Evolutionary conservation across 2,329 filamentous ascomycete genomes (phyloP).

Genomic region (Penicillium sp.): DNA sequence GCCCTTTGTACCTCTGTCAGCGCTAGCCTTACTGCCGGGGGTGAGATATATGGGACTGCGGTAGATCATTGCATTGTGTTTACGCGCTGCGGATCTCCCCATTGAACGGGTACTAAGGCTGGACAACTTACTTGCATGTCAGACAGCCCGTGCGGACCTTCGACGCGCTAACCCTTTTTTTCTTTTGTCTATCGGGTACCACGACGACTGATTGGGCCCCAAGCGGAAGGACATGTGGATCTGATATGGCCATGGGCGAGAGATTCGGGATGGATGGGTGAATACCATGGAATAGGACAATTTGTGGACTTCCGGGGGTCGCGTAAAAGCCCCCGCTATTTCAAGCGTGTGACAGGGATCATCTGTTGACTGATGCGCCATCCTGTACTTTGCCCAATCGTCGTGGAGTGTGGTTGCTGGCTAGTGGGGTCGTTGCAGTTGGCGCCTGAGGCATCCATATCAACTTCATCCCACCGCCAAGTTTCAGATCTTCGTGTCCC

Average conservation of each 20-base stretch:
- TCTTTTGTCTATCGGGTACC: not conserved
- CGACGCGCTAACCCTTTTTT: not conserved
- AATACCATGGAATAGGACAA: not conserved
- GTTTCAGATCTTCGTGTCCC: not conserved
- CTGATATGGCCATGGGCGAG: not conserved
- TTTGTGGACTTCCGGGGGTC: not conserved
- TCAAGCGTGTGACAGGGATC: not conserved
- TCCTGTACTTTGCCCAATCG: not conserved
- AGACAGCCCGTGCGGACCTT: slow-evolving; percentile 9
- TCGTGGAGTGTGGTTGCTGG: not conserved
- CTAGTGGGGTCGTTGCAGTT: not conserved
- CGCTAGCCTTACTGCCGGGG: not conserved
- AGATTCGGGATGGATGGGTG: not conserved
- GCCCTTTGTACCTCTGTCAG: not conserved
- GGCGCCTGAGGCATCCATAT: not conserved
- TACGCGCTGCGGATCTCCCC: not conserved
- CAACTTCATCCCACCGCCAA: not conserved
- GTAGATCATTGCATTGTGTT: not conserved
- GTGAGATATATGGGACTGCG: not conserved
- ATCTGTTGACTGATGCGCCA: not conserved
- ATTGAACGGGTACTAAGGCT: not conserved
- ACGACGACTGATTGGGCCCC: not conserved
- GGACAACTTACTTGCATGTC: slow-evolving; percentile 7
- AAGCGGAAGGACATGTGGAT: not conserved
- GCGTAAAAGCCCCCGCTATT: slow-evolving; percentile 2